Conservation (phyloP, 305 asterid species). For the Fraxinus xanthoxyloides region DNA sequence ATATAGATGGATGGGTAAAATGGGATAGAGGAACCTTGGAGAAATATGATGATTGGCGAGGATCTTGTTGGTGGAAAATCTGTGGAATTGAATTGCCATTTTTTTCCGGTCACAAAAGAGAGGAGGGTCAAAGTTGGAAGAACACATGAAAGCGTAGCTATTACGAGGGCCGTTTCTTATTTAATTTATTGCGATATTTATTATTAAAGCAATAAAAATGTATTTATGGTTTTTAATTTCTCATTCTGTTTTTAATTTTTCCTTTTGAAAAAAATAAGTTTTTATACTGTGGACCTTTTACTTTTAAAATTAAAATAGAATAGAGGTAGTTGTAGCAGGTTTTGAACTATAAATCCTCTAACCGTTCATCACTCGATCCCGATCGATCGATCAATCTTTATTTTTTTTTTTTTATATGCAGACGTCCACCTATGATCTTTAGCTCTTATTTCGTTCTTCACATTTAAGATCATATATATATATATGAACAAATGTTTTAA, state of each 20-base stretch:
- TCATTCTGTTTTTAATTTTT: no score
- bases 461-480: no score
- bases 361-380: no score
- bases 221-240: neutral
- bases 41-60: constrained; percentile 18
- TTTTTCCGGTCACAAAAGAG: constrained; percentile 23
- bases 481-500: no score
- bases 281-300: neutral
- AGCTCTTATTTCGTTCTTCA: no score
- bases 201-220: neutral
- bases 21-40: neutral
- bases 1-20: neutral
- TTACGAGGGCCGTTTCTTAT: constrained; percentile 24
- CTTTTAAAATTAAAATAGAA: no score
- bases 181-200: neutral
- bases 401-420: no score
- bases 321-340: neutral
- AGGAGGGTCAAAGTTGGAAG: neutral
- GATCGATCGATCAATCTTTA: no score
- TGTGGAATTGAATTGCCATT: constrained; percentile 19
- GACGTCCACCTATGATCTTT: no score
- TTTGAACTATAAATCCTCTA: neutral
- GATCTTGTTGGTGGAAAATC: constrained; percentile 28
- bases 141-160: constrained; percentile 15
- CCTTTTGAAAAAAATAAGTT: no score